Percentiles rank a stretch among this genome's conserved stretches.
Evolutionary conservation across 139 green algal genomes (phyloP).

Genomic region (Chlorokybus atmophyticus): DNA sequence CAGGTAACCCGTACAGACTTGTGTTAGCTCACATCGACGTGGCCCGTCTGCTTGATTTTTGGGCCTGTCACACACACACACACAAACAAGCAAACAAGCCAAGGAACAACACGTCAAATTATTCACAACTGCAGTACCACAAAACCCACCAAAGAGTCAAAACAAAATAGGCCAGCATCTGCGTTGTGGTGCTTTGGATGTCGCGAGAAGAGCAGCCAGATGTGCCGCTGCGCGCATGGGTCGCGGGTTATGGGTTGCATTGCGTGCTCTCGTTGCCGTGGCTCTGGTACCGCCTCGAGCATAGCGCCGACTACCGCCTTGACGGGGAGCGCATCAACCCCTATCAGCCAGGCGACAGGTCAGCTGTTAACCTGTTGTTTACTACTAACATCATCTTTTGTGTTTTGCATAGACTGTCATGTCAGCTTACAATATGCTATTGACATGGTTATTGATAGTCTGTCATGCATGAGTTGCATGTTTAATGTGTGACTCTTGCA

Average conservation of each 20-base stretch:
- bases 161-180: too few relatives aligned
- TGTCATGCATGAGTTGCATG: not conserved
- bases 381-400: not conserved
- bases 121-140: too few relatives aligned
- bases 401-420: not conserved
- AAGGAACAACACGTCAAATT: too few relatives aligned
- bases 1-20: too few relatives aligned
- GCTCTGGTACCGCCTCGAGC: conserved; percentile 9
- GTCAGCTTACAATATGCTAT: not conserved
- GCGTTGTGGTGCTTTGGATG: conserved; percentile 2
- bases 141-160: too few relatives aligned
- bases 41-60: too few relatives aligned
- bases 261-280: conserved; percentile 5
- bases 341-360: not conserved
- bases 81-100: too few relatives aligned
- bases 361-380: not conserved
- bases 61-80: too few relatives aligned
- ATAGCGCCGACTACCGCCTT: conserved; percentile 6
- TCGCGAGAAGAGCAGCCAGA: conserved; percentile 4
- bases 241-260: conserved; percentile 10
- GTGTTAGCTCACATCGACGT: too few relatives aligned
- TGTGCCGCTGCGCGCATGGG: conserved; percentile 1
- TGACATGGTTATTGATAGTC: not conserved
- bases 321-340: not conserved
- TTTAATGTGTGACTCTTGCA: conserved; percentile 1